A percentile compares a stretch with the other conserved stretches of the same genome.
Conservation (phyloP, 1,284 basidiomycete species). For the Ceratobasidium sp. region DNA sequence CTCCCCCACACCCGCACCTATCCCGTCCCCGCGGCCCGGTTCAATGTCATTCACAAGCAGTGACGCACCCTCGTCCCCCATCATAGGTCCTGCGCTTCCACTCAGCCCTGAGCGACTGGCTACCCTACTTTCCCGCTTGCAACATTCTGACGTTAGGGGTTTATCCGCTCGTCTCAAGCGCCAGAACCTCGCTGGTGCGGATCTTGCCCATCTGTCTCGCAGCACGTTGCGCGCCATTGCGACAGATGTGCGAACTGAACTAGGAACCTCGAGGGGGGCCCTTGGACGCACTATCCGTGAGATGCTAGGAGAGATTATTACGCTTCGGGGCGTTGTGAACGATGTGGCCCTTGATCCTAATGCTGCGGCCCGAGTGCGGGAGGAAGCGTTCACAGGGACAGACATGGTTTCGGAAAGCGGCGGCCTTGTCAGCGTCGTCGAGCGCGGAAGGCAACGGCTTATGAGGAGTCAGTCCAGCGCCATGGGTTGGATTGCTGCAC, state of each 20-base stretch:
- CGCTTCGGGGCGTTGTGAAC: slow-evolving; percentile 85
- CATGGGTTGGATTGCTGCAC: slow-evolving; percentile 79
- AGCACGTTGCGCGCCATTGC: slow-evolving; percentile 83
- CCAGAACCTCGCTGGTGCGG: slow-evolving; percentile 86
- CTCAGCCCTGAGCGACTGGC: slow-evolving; percentile 66
- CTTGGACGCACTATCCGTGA: slow-evolving; percentile 90
- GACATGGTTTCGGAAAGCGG: slow-evolving; percentile 59
- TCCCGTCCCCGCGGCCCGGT: slow-evolving; percentile 42
- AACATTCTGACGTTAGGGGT: slow-evolving; percentile 86
- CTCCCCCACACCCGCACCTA: slow-evolving; percentile 39
- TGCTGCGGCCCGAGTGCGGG: slow-evolving; percentile 76
- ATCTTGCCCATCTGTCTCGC: slow-evolving; percentile 88
- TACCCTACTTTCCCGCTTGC: slow-evolving; percentile 73
- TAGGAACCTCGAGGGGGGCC: slow-evolving; percentile 61
- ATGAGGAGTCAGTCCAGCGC: slow-evolving; percentile 51
- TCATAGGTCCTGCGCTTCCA: slow-evolving; percentile 28
- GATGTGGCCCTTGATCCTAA: slow-evolving; percentile 90
- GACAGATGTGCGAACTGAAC: slow-evolving; percentile 82
- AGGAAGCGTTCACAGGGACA: slow-evolving; percentile 68
- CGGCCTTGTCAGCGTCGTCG: slow-evolving; percentile 57
- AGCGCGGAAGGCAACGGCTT: slow-evolving; percentile 51
- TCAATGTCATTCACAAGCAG: slow-evolving; percentile 22
- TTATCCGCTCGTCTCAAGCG: slow-evolving; percentile 90
- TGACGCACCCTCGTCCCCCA: slow-evolving; percentile 26
- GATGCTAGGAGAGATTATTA: slow-evolving; percentile 83